A percentile compares a stretch with the other conserved stretches of the same genome.
phyloP scores from a whole-genome alignment of 495 filamentous ascomycete genomes.

The Xylona heveae region DNA sequence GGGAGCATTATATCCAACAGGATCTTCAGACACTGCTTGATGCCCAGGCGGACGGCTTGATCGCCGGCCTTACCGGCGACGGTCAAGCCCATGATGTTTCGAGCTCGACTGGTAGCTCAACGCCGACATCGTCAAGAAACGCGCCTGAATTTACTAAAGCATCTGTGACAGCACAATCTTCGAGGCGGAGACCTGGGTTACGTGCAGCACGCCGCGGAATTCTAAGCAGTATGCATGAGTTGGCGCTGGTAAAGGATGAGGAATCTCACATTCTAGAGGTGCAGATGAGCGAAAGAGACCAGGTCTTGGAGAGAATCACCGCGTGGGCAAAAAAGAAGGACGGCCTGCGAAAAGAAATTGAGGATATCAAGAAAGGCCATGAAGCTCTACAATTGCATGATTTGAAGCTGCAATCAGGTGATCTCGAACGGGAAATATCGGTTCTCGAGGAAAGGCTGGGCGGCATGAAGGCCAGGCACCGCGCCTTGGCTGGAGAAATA shows the following conservation, averaged over 20 bases:
- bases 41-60: conserved; percentile 58
- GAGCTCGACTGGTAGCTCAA: conserved; percentile 26
- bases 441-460: conserved; percentile 42
- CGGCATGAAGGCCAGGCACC: conserved; percentile 41
- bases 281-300: conserved; percentile 33
- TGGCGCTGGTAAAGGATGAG: conserved; percentile 50
- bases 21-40: conserved; percentile 68
- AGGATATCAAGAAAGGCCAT: conserved; percentile 25
- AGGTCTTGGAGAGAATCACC: conserved; percentile 37
- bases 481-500: conserved; percentile 35
- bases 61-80: conserved; percentile 23
- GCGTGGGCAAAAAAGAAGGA: conserved; percentile 29
- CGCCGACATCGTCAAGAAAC: no score
- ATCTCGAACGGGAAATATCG: conserved; percentile 19
- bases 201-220: conserved; percentile 50
- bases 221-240: conserved; percentile 42
- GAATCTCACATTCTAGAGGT: conserved; percentile 38
- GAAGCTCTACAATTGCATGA: conserved; percentile 11
- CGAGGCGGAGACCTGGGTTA: conserved; percentile 24
- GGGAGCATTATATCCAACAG: conserved; percentile 40
- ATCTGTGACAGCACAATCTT: conserved; percentile 10
- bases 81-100: conserved; percentile 14
- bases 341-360: conserved; percentile 24
- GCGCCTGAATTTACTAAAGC: conserved; percentile 11
- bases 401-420: conserved; percentile 12